Evolutionary conservation across 805 yeast genomes (phyloP).

Genomic region (Lachancea sp.): DNA sequence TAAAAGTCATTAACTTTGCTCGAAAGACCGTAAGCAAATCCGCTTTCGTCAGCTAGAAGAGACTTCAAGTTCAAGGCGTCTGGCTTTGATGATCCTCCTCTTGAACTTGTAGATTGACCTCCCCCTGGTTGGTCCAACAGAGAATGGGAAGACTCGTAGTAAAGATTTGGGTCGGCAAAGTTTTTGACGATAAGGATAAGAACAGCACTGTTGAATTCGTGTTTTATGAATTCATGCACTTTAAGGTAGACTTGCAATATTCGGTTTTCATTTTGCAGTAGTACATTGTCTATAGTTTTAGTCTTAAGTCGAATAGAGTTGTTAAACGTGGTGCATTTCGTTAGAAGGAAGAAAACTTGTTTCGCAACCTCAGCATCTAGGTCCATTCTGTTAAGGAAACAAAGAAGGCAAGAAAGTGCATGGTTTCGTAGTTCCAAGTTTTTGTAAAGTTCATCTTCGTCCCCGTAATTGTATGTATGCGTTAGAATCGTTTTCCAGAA

Average conservation of each 20-base stretch:
- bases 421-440: constrained; percentile 49
- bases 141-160: constrained; percentile 17
- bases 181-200: constrained; percentile 36
- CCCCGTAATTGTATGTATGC: constrained; percentile 40
- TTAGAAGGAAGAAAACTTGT: constrained; percentile 44
- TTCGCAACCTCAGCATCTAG: constrained; percentile 40
- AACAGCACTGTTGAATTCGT: constrained; percentile 38
- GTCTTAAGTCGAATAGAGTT: constrained; percentile 27
- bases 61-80: constrained; percentile 16
- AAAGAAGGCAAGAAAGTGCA: constrained; percentile 50
- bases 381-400: constrained; percentile 40
- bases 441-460: constrained; percentile 34
- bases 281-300: constrained; percentile 25
- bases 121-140: constrained; percentile 6
- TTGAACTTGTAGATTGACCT: neutral
- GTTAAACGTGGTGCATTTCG: constrained; percentile 36
- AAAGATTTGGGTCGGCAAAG: constrained; percentile 42
- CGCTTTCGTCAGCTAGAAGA: constrained; percentile 32
- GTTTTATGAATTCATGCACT: constrained; percentile 29
- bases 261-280: constrained; percentile 38
- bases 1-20: constrained; percentile 38
- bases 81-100: neutral
- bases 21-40: constrained; percentile 47
- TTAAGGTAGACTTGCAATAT: constrained; percentile 41
- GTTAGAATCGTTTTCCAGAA: constrained; percentile 60